phyloP scores from a whole-genome alignment of 1,284 basidiomycete species.

The Moniliella sp. region DNA sequence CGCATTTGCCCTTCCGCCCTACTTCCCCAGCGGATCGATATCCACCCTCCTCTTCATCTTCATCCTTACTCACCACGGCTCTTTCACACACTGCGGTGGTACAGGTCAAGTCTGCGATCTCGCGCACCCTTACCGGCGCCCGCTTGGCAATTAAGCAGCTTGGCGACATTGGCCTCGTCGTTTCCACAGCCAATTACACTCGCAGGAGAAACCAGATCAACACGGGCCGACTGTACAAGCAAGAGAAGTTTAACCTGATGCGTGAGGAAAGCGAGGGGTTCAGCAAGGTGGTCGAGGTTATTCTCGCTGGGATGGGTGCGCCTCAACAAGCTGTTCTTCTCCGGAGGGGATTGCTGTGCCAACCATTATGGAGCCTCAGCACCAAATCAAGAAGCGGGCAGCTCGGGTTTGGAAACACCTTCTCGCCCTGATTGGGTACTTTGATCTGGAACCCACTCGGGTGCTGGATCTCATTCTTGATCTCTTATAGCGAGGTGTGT shows the following conservation, averaged over 20 bases:
- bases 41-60: no score
- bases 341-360: no score
- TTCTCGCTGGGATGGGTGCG: conserved; percentile 56
- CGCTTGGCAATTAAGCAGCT: no score
- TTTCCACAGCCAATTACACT: no score
- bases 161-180: no score
- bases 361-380: not conserved
- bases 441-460: conserved; percentile 81
- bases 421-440: conserved; percentile 44
- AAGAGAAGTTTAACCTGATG: conserved; percentile 90
- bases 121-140: no score
- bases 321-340: conserved; percentile 42
- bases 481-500: conserved; percentile 55
- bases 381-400: conserved; percentile 18
- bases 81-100: no score
- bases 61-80: no score
- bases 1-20: no score
- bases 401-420: conserved; percentile 24
- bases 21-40: no score
- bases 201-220: conserved; percentile 11
- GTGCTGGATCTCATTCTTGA: conserved; percentile 83
- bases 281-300: conserved; percentile 65
- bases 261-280: conserved; percentile 94
- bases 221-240: conserved; percentile 49
- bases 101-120: no score